Evolutionary conservation across 345 rosid genomes (phyloP).

Genomic region (Jatropha curcas): DNA sequence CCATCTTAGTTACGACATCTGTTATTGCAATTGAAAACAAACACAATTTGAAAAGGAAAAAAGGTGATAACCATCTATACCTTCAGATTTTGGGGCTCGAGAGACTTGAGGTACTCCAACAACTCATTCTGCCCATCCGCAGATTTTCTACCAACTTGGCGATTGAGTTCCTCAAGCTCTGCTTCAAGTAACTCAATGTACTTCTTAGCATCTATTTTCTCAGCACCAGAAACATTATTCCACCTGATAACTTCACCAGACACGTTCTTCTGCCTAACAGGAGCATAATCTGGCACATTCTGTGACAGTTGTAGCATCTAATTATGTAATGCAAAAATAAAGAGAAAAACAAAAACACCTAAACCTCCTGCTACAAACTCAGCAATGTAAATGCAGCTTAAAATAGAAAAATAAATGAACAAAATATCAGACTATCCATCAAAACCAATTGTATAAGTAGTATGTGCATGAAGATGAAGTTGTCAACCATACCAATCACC

Average conservation of each 20-base stretch:
- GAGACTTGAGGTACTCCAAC: constrained; percentile 84
- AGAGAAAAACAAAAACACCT: background rate
- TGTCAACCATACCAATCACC: background rate
- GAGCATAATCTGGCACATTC: constrained; percentile 78
- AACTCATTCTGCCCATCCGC: constrained; percentile 72
- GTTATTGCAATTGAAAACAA: background rate
- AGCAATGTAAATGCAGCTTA: background rate
- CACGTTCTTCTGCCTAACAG: constrained; percentile 90
- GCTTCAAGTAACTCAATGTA: constrained; percentile 93
- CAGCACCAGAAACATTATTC: constrained; percentile 86
- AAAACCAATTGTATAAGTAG: background rate
- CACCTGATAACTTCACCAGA: constrained; percentile 92
- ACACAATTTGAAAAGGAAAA: background rate
- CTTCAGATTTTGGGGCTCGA: constrained; percentile 95
- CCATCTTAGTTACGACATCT: background rate
- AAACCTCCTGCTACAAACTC: constrained; percentile 6
- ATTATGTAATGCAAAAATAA: background rate
- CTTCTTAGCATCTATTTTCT: constrained; percentile 86
- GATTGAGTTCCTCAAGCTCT: constrained; percentile 85
- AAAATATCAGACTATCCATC: background rate
- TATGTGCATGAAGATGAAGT: background rate
- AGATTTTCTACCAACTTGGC: constrained; percentile 70
- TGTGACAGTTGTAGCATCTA: constrained; percentile 28
- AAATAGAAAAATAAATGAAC: background rate
- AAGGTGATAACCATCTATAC: constrained; percentile 33